These are phyloP conservation scores for Pneumocystis oryctolagi DNA, from an alignment of 1,139 yeast genomes.

Conservation along the genomic window DNA sequence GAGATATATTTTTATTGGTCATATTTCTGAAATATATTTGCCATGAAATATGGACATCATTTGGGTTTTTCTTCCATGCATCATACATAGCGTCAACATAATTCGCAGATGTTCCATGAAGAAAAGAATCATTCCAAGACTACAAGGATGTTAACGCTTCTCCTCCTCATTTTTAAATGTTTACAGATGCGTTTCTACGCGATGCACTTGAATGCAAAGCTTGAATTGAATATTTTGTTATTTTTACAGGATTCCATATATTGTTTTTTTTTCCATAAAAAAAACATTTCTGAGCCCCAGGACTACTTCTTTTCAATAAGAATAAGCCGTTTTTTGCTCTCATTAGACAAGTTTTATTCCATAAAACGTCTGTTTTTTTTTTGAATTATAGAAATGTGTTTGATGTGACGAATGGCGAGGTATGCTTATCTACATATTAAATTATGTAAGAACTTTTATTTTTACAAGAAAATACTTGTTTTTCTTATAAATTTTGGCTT, in stretches of 20 bases:
- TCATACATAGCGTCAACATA: constrained; percentile 96
- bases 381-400: too few species aligned
- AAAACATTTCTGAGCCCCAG: not conserved
- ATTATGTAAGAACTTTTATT: too few species aligned
- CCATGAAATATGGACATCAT: constrained; percentile 91
- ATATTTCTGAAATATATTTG: constrained; percentile 83
- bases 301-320: not conserved
- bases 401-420: too few species aligned
- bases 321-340: not conserved
- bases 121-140: constrained; percentile 44
- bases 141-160: not conserved
- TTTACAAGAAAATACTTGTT: too few species aligned
- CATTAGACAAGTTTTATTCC: not conserved
- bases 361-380: not conserved
- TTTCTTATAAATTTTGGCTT: too few species aligned
- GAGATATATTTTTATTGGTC: constrained; percentile 51
- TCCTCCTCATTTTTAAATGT: not conserved
- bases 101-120: constrained; percentile 73
- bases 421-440: too few species aligned
- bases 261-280: not conserved
- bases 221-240: not conserved
- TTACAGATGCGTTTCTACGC: not conserved
- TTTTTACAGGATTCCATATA: not conserved
- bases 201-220: not conserved
- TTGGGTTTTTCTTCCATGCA: constrained; percentile 84